Evolutionary conservation across 2,329 filamentous ascomycete genomes (phyloP), one percentile per base, ranked within the genome.

Genomic region (Alternaria brassicae): DNA sequence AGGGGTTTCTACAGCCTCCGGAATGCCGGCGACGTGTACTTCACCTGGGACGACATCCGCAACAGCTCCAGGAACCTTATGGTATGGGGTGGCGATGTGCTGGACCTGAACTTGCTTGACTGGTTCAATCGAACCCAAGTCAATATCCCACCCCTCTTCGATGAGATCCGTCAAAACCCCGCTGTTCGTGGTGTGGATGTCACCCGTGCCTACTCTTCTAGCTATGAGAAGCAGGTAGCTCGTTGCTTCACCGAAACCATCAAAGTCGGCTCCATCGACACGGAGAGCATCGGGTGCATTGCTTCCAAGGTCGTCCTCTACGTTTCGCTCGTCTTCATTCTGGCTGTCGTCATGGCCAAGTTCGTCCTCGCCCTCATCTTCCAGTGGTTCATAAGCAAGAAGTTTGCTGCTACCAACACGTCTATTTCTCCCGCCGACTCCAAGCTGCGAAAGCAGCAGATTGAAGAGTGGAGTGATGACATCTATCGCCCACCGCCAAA

Each of bases 251-350:
- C 93, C 62, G 89, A 99, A 72, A 96, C 96, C 65, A 92, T 97
- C 85, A 96, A 94, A 78, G 95, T 99, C 51, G 95, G 95, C 58
- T 93, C 91, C 12, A 90, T 99, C 60, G 96, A 99, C 72, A 98
- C 95, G 0, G 93, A 96, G 70, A 96, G 92, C 6, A 91, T 99
- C 48, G 95, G 95, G 15, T 99, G 95, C 81, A 99, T 99, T 76
- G 95, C 95, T 2, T 97, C 94, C 65, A 91, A 97, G 80, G 93
- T 99, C 25, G 95, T 99, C 3, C 88, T 99, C 41, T 99, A 99
- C 74, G 89, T 96, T 52, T 96, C 94, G 4, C 83, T 99, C 64
- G 88, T 90, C 53, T 91, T 99, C 78, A 99, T 99, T 79, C 81
- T 99, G 60, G 88, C 92, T 4, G 92, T 99, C 51, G 96, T 99